Conservation (phyloP, 1,139 yeast species). For the Blastobotrys apis region DNA sequence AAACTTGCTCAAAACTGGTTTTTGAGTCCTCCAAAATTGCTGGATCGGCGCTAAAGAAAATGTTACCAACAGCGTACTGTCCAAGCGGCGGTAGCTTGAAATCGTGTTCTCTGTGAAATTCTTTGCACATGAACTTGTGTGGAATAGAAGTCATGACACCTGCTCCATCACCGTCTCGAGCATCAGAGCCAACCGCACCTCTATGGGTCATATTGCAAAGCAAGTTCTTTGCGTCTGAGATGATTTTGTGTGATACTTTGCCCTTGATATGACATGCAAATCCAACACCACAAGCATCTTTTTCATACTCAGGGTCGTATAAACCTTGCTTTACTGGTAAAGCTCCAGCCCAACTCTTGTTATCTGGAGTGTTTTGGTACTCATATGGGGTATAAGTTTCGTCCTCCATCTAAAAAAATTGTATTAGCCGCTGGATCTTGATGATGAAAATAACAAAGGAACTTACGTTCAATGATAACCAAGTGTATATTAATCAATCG, state of each 20-base stretch:
- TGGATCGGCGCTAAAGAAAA: constrained; percentile 83
- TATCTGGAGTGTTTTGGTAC: constrained; percentile 72
- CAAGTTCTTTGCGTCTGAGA: constrained; percentile 77
- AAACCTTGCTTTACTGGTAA: constrained; percentile 85
- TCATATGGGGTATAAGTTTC: constrained; percentile 43
- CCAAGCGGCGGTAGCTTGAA: constrained; percentile 69
- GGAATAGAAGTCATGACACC: constrained; percentile 94
- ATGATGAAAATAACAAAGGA: too few relatives aligned
- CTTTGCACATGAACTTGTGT: constrained; percentile 78
- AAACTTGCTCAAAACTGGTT: constrained; percentile 74
- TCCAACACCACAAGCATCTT: constrained; percentile 99
- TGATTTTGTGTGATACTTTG: constrained; percentile 79
- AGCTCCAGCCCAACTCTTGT: constrained; percentile 87
- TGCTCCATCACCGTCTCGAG: constrained; percentile 98
- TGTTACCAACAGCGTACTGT: constrained; percentile 92
- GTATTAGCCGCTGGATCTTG: too few relatives aligned
- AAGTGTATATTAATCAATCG: too few relatives aligned
- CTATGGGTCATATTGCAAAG: constrained; percentile 98
- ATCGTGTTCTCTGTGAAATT: constrained; percentile 57
- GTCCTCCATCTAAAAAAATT: constrained; percentile 9
- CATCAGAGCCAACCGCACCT: constrained; percentile 95
- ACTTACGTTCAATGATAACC: too few relatives aligned
- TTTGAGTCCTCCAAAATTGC: constrained; percentile 60
- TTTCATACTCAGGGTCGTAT: constrained; percentile 89
- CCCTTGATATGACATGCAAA: constrained; percentile 95